These are phyloP conservation scores for Leucoagaricus sp. DNA, from an alignment of 1,284 basidiomycete species.

Conservation along the genomic window DNA sequence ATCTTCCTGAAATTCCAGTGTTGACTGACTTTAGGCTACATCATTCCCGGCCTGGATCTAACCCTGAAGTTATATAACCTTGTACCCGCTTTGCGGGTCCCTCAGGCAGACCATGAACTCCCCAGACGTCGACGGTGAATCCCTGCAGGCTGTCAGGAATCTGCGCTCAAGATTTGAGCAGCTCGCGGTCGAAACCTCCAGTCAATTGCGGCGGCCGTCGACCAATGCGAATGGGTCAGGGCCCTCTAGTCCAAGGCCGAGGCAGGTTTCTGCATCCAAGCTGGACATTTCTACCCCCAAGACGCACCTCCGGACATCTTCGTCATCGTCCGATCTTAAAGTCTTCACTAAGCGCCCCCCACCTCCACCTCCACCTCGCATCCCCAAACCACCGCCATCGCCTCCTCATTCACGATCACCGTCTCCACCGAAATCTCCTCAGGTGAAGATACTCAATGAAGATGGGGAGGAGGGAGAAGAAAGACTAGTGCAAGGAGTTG, in stretches of 20 bases:
- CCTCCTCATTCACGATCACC: constrained; percentile 10
- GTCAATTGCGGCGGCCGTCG: not conserved
- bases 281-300: constrained; percentile 19
- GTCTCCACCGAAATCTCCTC: not conserved
- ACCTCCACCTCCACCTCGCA: constrained; percentile 13
- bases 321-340: constrained; percentile 12
- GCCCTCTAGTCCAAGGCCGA: constrained; percentile 37
- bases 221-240: constrained; percentile 22
- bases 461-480: not conserved
- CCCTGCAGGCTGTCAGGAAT: constrained; percentile 63
- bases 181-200: constrained; percentile 38
- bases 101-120: not conserved
- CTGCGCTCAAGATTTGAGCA: constrained; percentile 70
- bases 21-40: no score
- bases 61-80: no score
- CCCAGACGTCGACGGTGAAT: constrained; percentile 46
- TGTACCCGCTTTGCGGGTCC: not conserved
- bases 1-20: not conserved
- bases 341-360: constrained; percentile 12
- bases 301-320: not conserved
- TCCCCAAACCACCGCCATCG: not conserved
- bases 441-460: not conserved
- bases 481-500: constrained; percentile 31
- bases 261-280: constrained; percentile 36
- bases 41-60: not conserved